Base-by-base conservation (phyloP, 768 basidiomycete genomes). In the Trametopsis cervina region DNA sequence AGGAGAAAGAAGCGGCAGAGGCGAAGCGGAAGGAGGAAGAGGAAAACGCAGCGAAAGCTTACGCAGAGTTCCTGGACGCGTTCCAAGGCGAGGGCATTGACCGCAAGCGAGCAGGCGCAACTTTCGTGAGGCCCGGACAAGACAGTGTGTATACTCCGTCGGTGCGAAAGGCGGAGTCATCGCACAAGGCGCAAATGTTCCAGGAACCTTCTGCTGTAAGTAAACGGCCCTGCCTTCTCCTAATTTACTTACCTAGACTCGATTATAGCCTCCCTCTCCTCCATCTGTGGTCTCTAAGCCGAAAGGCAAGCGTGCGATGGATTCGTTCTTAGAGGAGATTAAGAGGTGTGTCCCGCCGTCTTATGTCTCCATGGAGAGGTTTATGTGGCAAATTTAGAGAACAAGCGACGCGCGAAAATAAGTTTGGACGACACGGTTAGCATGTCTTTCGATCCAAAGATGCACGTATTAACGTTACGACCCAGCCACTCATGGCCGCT, bases 231-330 rank as follows among this genome's bases (percentile, higher is more conserved):
- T n/a, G 53, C 43, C 39, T 45, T 22, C 39, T 37, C 44, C 13
- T 37, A 45, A 25, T 29, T 27, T 6, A 40, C 42, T 18, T 13
- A 41, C 36, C 20, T 44, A 45, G 22, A 38, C n/a, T n/a, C 42
- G 7, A 2, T 54, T 39, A 44, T 44, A 84, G 76, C 72, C 75
- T 0, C 76, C 78, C n/a, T 83, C 88, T 20, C 79, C 83, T 3
- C 70, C 77, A 0, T 57, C 71, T 20, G 61, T 59, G 49, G 69
- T 63, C 4, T 76, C 82, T 1, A 91, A 83, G 61, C 83, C 89
- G 0, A 96, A 91, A 63, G 96, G 96, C 2, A 96, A 91, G 63
- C 80, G 95, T 43, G 91, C 89, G 1, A 98, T 98, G 91, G 94
- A 97, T 65, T 67, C 84, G 1, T 99, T 98, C 63, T 71, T 99